phyloP scores from a whole-genome alignment of 768 basidiomycete genomes.

The Trametes elegans region DNA sequence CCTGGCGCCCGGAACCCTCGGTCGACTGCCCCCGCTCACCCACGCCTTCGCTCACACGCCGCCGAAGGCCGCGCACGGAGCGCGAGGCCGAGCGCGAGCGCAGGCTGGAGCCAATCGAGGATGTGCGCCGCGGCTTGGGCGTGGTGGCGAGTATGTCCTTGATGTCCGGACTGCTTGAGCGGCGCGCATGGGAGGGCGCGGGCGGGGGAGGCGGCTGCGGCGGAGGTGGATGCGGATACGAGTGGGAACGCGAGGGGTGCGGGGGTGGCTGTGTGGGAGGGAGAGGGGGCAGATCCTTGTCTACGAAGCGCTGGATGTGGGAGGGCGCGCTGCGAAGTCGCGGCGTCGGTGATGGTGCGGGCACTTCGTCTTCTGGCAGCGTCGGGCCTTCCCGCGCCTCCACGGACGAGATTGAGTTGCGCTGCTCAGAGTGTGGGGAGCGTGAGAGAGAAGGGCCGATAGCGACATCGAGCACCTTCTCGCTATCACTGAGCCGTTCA shows the following conservation, averaged over 20 bases:
- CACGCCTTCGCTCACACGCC: slow-evolving; percentile 22
- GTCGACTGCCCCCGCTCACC: background rate
- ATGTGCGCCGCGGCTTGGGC: slow-evolving; percentile 30
- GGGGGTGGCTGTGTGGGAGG: slow-evolving; percentile 18
- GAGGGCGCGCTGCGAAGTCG: background rate
- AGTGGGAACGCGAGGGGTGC: background rate
- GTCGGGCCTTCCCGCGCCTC: slow-evolving; percentile 32
- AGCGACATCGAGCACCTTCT: slow-evolving; percentile 21
- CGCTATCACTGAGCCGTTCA: slow-evolving; percentile 23
- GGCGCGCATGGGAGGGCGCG: background rate
- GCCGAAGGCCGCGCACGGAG: slow-evolving; percentile 19
- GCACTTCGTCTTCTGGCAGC: slow-evolving; percentile 26
- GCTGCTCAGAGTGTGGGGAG: slow-evolving; percentile 3
- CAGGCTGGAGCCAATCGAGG: slow-evolving; percentile 22
- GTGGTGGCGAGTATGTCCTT: slow-evolving; percentile 31
- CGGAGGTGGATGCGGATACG: background rate
- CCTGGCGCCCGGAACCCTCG: slow-evolving; percentile 6
- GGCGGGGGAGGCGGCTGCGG: background rate
- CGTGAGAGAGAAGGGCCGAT: slow-evolving; percentile 14
- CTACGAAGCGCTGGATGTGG: slow-evolving; percentile 4
- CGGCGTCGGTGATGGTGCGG: slow-evolving; percentile 12
- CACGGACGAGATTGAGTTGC: slow-evolving; percentile 31
- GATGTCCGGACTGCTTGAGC: slow-evolving; percentile 34
- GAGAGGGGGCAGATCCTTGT: slow-evolving; percentile 28
- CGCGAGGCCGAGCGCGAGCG: slow-evolving; percentile 25